Evolutionary conservation across 352 stramenopile genomes (phyloP).

Genomic region (Phytophthora hybrid): DNA sequence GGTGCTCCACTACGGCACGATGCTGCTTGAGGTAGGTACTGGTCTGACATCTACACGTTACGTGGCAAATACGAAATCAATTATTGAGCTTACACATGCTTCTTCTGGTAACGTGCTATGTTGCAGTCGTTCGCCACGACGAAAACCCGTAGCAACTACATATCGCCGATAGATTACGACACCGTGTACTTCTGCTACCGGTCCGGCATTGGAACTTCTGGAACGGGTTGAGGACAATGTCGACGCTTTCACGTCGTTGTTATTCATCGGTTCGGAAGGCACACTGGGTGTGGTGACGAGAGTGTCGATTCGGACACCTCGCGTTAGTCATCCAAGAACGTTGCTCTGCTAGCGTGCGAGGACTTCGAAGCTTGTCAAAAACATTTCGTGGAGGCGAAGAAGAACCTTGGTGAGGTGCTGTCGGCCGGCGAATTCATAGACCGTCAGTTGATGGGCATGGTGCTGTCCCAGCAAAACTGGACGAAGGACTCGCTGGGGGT

Average conservation of each 20-base stretch:
- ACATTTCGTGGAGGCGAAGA: constrained; percentile 86
- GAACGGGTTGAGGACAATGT: no score
- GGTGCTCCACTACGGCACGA: constrained; percentile 89
- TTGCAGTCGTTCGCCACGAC: constrained; percentile 83
- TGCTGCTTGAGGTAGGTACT: constrained; percentile 84
- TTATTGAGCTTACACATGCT: constrained; percentile 1
- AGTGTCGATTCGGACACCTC: constrained; percentile 43
- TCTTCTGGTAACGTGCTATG: constrained; percentile 1
- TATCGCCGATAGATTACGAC: no score
- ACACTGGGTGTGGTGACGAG: constrained; percentile 95
- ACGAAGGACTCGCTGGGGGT: constrained; percentile 74
- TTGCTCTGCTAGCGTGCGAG: constrained; percentile 92
- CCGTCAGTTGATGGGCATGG: constrained; percentile 86
- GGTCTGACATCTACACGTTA: neutral
- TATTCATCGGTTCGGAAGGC: constrained; percentile 98
- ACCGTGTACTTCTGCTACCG: no score
- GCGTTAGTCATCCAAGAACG: constrained; percentile 77
- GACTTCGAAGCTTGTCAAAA: constrained; percentile 88
- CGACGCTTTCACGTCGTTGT: no score
- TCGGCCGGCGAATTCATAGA: constrained; percentile 98
- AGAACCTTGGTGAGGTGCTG: constrained; percentile 93
- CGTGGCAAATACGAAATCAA: neutral
- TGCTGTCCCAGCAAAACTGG: constrained; percentile 75
- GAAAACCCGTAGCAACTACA: no score
- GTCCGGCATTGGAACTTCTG: no score